Percentiles rank a stretch among this genome's conserved stretches.
Evolutionary conservation across 495 filamentous ascomycete species (phyloP).

Genomic region (Talaromyces borbonicus): DNA sequence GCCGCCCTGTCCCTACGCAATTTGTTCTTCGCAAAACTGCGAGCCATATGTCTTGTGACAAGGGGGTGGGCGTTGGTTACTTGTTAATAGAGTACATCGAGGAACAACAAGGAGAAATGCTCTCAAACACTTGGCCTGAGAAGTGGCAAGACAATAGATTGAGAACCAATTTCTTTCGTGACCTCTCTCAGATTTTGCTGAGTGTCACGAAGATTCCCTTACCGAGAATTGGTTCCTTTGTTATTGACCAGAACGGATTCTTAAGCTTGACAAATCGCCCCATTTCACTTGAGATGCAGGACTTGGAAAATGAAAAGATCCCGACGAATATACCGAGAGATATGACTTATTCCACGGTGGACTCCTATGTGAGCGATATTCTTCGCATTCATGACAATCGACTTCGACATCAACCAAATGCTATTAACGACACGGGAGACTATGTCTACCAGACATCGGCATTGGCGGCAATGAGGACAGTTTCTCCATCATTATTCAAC

Average conservation of each 20-base stretch:
- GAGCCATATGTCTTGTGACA: not conserved
- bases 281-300: conserved; percentile 13
- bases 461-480: conserved; percentile 18
- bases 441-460: conserved; percentile 18
- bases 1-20: conserved; percentile 13
- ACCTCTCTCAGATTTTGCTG: conserved; percentile 15
- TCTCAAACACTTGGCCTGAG: conserved; percentile 23
- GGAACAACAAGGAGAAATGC: conserved; percentile 17
- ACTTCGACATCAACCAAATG: conserved; percentile 25
- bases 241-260: conserved; percentile 11
- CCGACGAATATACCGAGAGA: conserved; percentile 20
- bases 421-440: conserved; percentile 19
- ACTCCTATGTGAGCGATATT: conserved; percentile 25
- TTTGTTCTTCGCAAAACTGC: conserved; percentile 13
- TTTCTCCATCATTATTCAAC: conserved; percentile 18
- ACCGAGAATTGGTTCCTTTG: conserved; percentile 16
- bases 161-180: conserved; percentile 17
- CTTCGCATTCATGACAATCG: conserved; percentile 21
- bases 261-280: conserved; percentile 16
- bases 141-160: conserved; percentile 10
- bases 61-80: conserved; percentile 12
- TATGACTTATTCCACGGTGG: conserved; percentile 19
- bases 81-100: conserved; percentile 27
- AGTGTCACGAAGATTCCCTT: conserved; percentile 11
- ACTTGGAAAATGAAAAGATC: conserved; percentile 27